Evolutionary conservation across 305 asterid genomes (phyloP).

Genomic region (Coffea humblotiana): DNA sequence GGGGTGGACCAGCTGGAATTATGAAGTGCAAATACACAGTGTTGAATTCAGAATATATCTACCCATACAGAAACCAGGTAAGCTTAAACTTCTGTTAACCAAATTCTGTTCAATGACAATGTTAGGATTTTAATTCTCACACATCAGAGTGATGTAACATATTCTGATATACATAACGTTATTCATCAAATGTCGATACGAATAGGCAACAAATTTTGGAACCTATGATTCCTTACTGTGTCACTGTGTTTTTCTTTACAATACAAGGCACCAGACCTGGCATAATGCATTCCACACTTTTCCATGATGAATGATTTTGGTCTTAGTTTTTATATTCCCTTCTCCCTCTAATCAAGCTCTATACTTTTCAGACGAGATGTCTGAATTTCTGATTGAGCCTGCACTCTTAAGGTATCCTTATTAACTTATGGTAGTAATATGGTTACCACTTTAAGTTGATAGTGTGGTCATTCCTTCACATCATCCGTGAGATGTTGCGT

Average conservation of each 20-base stretch:
- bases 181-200: neutral
- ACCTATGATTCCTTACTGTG: too few species aligned
- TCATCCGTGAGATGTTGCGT: neutral
- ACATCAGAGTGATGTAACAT: neutral
- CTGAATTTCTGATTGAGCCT: neutral
- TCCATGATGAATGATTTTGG: neutral
- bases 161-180: neutral
- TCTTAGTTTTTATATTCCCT: neutral
- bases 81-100: neutral
- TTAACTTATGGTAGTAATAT: neutral
- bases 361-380: neutral
- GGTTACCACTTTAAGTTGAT: neutral
- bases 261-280: neutral
- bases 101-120: too few species aligned
- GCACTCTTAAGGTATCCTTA: neutral
- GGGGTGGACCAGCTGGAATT: constrained; percentile 98
- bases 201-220: neutral
- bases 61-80: constrained; percentile 97
- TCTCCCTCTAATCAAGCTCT: neutral
- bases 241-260: neutral
- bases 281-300: too few species aligned
- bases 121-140: neutral
- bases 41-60: constrained; percentile 73
- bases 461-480: neutral
- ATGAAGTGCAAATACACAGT: constrained; percentile 85